A percentile compares a stretch with the other conserved stretches of the same genome.
phyloP scores from a whole-genome alignment of 1,284 basidiomycete genomes.

The Ceratobasidium sp. region DNA sequence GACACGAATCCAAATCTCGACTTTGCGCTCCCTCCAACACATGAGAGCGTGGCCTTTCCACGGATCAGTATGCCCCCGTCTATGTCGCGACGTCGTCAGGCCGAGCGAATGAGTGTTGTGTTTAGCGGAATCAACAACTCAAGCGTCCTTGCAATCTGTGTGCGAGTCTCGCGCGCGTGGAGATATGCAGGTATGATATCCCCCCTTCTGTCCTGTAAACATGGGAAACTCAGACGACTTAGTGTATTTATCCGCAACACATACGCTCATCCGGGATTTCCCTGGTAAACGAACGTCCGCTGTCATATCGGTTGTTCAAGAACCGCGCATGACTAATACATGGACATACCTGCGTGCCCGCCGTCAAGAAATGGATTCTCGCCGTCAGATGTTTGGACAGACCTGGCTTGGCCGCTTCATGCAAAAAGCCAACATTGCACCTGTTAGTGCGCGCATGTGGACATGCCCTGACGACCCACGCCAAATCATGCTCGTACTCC shows the following conservation, averaged over 20 bases:
- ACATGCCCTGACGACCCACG: constrained; percentile 16
- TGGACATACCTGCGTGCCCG: constrained; percentile 25
- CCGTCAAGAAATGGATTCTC: background rate
- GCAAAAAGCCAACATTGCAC: background rate
- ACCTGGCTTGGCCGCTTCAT: constrained; percentile 8
- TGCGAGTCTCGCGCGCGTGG: constrained; percentile 12
- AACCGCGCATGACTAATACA: constrained; percentile 20
- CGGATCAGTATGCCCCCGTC: constrained; percentile 10
- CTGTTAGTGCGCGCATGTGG: constrained; percentile 10
- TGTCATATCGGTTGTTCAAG: background rate
- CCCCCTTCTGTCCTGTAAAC: background rate
- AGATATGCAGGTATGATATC: constrained; percentile 22
- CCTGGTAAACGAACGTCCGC: background rate
- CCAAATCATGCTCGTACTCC: background rate
- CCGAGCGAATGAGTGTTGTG: constrained; percentile 22
- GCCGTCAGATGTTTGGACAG: background rate
- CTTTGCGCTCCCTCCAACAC: background rate
- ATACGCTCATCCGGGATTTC: constrained; percentile 13
- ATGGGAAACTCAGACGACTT: background rate
- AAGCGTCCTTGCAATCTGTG: background rate
- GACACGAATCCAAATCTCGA: background rate
- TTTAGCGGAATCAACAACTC: constrained; percentile 15
- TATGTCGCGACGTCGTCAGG: constrained; percentile 10
- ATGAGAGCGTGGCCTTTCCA: background rate
- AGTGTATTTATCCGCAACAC: constrained; percentile 25